A percentile compares a stretch with the other conserved stretches of the same genome.
Evolutionary conservation across 345 rosid genomes (phyloP).

Genomic region (Arabidopsis suecica): DNA sequence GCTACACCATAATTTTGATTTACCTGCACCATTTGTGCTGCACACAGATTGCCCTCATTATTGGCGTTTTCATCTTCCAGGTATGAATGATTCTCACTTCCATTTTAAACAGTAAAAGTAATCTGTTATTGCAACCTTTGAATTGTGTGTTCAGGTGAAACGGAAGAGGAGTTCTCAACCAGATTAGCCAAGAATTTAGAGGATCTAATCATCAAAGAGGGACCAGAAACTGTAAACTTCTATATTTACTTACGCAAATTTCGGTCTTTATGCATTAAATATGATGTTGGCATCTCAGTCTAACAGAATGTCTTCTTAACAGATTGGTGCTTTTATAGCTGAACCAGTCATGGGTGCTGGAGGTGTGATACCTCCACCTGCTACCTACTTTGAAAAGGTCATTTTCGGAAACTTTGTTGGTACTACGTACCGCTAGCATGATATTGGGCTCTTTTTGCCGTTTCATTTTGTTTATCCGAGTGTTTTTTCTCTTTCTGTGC

Average conservation of each 20-base stretch:
- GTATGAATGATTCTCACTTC: conserved; percentile 46
- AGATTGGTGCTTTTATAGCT: conserved; percentile 97
- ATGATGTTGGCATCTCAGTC: conserved; percentile 27
- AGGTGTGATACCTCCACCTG: conserved; percentile 95
- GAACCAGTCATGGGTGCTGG: conserved; percentile 99
- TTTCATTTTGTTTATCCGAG: neutral
- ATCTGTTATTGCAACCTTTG: neutral
- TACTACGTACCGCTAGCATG: neutral
- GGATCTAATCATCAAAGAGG: conserved; percentile 88
- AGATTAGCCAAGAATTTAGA: conserved; percentile 90
- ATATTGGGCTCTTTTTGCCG: neutral
- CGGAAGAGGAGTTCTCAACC: conserved; percentile 93
- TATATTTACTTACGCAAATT: neutral
- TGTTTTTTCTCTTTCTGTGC: conserved; percentile 24
- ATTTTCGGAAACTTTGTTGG: neutral
- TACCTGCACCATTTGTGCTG: conserved; percentile 91
- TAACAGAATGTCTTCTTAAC: conserved; percentile 38
- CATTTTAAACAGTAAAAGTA: neutral
- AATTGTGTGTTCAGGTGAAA: conserved; percentile 69
- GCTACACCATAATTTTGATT: conserved; percentile 90
- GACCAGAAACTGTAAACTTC: conserved; percentile 84
- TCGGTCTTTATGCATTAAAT: neutral
- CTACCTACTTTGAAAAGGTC: conserved; percentile 95
- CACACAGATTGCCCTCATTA: conserved; percentile 99
- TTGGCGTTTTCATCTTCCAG: conserved; percentile 95